phyloP scores from a whole-genome alignment of 805 yeast genomes.

The Clavispora santaluciae region DNA sequence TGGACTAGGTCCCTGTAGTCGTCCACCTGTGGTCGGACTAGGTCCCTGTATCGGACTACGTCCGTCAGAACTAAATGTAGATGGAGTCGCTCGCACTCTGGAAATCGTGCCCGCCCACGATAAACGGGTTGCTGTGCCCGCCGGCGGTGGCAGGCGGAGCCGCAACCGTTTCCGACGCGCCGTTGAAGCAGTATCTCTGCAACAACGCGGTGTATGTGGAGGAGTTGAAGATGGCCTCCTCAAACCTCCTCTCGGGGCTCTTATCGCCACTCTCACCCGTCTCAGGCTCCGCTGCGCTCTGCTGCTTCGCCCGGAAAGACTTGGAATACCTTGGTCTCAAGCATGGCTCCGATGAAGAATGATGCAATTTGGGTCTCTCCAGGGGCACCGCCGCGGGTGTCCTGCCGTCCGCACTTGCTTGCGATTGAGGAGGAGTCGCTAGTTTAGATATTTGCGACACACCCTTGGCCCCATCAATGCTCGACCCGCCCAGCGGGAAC shows the following conservation, averaged over 20 bases:
- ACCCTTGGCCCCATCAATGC: too few species aligned
- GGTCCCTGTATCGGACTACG: too few species aligned
- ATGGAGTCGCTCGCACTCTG: constrained; percentile 32
- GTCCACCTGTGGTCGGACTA: too few species aligned
- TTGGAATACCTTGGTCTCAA: constrained; percentile 23
- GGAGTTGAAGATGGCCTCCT: constrained; percentile 18
- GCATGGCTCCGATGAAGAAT: constrained; percentile 3
- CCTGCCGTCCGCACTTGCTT: not conserved
- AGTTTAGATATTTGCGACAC: not conserved
- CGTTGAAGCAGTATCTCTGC: constrained; percentile 33
- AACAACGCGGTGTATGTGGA: constrained; percentile 30
- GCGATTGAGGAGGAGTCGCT: not conserved
- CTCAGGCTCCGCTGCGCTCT: not conserved
- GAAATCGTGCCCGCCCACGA: constrained; percentile 10
- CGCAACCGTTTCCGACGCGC: constrained; percentile 9
- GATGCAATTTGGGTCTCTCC: constrained; percentile 4
- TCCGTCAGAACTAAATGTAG: constrained; percentile 25
- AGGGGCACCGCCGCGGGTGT: constrained; percentile 8
- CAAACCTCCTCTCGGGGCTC: constrained; percentile 1
- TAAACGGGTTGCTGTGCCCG: not conserved
- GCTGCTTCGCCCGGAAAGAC: constrained; percentile 18
- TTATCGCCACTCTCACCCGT: not conserved
- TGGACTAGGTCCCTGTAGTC: too few species aligned
- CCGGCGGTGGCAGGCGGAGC: not conserved
- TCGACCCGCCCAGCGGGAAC: not conserved